Conservation (phyloP, 2,329 filamentous ascomycete genomes). For the Xylariaceae sp. region DNA sequence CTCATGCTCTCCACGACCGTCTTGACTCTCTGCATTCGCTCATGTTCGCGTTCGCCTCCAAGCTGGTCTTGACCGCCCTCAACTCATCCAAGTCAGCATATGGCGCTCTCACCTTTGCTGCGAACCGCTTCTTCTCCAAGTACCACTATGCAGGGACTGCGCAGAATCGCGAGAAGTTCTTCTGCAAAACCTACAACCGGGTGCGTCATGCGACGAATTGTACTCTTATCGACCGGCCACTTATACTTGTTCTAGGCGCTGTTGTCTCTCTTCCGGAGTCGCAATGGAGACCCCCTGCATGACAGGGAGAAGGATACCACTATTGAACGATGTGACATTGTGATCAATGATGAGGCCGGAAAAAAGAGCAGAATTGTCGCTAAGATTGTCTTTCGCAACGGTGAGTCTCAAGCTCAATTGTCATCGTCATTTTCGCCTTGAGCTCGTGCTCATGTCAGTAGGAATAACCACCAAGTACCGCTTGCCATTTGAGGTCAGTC, state of each 20-base stretch:
- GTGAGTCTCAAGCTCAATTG: constrained; percentile 34
- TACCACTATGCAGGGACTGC: constrained; percentile 59
- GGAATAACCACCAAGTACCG: constrained; percentile 73
- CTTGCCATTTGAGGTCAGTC: constrained; percentile 66
- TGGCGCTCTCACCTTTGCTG: constrained; percentile 63
- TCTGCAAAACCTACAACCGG: constrained; percentile 69
- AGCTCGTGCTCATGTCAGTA: constrained; percentile 30
- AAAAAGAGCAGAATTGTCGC: constrained; percentile 69
- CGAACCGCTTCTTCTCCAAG: constrained; percentile 64
- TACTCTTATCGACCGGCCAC: background rate
- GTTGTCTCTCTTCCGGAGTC: constrained; percentile 68
- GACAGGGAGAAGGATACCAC: constrained; percentile 61
- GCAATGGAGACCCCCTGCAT: constrained; percentile 53
- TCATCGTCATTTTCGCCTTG: background rate
- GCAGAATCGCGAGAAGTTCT: constrained; percentile 57
- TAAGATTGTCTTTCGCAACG: constrained; percentile 68
- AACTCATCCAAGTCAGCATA: constrained; percentile 80
- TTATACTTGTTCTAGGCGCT: constrained; percentile 45
- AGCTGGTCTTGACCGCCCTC: constrained; percentile 69
- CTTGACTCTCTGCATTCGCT: background rate
- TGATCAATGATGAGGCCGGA: constrained; percentile 64
- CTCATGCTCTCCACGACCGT: background rate
- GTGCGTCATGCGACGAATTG: constrained; percentile 35
- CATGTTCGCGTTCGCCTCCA: constrained; percentile 12
- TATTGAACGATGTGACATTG: constrained; percentile 70